phyloP scores from a whole-genome alignment of 2,329 filamentous ascomycete genomes.

The Clonostachys sp. region DNA sequence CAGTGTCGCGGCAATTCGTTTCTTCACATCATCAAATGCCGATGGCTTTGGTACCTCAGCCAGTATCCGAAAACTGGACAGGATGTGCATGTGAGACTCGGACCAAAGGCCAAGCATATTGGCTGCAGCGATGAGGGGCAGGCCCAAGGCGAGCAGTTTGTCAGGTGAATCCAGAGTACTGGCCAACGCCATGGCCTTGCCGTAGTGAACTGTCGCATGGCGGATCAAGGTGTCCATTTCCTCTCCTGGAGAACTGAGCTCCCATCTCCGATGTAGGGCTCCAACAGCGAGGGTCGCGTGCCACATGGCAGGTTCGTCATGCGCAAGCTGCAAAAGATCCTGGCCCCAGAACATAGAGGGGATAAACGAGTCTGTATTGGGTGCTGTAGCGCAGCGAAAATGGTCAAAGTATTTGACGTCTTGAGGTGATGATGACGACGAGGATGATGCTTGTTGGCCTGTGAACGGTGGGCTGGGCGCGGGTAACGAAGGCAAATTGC shows the following conservation, averaged over 20 bases:
- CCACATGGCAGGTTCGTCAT: slow-evolving; percentile 26
- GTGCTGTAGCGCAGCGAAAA: background rate
- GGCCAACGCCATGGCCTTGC: slow-evolving; percentile 16
- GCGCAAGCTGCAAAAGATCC: slow-evolving; percentile 22
- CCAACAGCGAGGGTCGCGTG: slow-evolving; percentile 25
- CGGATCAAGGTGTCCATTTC: slow-evolving; percentile 8
- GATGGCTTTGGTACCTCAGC: background rate
- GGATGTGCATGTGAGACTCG: slow-evolving; percentile 22
- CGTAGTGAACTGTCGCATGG: slow-evolving; percentile 18
- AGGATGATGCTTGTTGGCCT: too few relatives aligned
- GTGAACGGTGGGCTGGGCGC: too few relatives aligned
- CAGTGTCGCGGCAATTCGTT: slow-evolving; percentile 10
- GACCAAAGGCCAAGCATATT: slow-evolving; percentile 22
- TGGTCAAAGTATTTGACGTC: background rate
- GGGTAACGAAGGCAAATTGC: too few relatives aligned
- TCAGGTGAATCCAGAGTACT: slow-evolving; percentile 12
- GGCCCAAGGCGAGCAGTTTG: slow-evolving; percentile 19
- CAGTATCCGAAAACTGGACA: slow-evolving; percentile 13
- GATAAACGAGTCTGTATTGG: background rate
- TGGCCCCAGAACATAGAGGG: slow-evolving; percentile 23
- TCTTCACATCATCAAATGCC: background rate
- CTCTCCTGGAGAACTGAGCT: background rate
- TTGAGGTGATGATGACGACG: background rate
- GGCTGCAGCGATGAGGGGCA: slow-evolving; percentile 21
- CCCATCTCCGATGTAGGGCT: slow-evolving; percentile 20